These are phyloP conservation scores for Aspergillus avenaceus DNA, from an alignment of 495 filamentous ascomycete species.

Conservation along the genomic window DNA sequence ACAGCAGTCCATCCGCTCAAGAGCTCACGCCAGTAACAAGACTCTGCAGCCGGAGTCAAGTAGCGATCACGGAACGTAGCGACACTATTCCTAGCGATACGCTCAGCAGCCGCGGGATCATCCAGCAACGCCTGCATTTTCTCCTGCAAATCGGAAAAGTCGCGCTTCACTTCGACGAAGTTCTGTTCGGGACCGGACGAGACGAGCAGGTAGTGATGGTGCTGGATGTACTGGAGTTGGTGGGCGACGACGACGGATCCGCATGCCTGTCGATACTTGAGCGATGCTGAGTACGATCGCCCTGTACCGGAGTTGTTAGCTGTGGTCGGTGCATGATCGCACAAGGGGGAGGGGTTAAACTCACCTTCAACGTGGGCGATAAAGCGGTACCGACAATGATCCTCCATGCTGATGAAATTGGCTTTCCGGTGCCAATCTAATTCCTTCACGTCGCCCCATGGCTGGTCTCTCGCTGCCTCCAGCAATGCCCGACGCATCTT, in stretches of 20 bases:
- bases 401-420: constrained; percentile 32
- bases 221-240: constrained; percentile 16
- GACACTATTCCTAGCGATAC: constrained; percentile 43
- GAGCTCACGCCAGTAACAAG: constrained; percentile 46
- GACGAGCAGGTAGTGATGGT: constrained; percentile 14
- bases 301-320: constrained; percentile 3
- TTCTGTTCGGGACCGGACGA: constrained; percentile 45
- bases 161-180: constrained; percentile 44
- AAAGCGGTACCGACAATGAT: constrained; percentile 47
- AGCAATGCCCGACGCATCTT: constrained; percentile 33
- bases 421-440: constrained; percentile 28
- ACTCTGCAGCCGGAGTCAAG: constrained; percentile 44
- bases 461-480: constrained; percentile 24
- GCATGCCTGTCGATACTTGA: constrained; percentile 49
- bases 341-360: neutral
- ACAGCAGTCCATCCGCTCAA: constrained; percentile 30
- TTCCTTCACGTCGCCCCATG: constrained; percentile 39
- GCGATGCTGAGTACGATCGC: constrained; percentile 37
- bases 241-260: constrained; percentile 41
- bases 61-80: constrained; percentile 45
- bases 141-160: constrained; percentile 44
- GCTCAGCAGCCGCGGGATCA: constrained; percentile 32
- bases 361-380: constrained; percentile 45
- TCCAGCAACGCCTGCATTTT: constrained; percentile 36
- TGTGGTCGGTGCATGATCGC: too few relatives aligned